Percentiles rank a stretch among this genome's conserved stretches.
Conservation (phyloP, 108 stramenopile genomes). For the Tribonema minus region DNA sequence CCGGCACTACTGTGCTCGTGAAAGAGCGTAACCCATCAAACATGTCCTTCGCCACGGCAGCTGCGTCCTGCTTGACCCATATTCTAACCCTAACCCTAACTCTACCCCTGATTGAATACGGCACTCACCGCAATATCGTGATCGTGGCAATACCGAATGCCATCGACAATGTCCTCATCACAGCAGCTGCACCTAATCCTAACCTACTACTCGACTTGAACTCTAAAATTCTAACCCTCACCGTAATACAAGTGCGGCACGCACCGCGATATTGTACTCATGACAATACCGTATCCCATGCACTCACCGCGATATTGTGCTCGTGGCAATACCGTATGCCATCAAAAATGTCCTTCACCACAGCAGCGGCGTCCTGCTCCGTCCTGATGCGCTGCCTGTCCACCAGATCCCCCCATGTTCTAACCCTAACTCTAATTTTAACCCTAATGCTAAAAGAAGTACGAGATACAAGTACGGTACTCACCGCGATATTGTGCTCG, state of each 20-base stretch:
- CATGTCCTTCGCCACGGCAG: slow-evolving; percentile 73
- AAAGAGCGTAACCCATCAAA: slow-evolving; percentile 82
- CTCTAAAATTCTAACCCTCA: too few relatives aligned
- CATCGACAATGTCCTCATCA: slow-evolving; percentile 82
- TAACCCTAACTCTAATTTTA: too few relatives aligned
- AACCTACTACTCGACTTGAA: too few relatives aligned
- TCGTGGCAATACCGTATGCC: slow-evolving; percentile 91
- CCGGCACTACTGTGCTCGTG: slow-evolving; percentile 82
- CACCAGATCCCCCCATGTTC: too few relatives aligned
- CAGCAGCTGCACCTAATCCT: slow-evolving; percentile 74
- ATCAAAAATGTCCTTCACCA: slow-evolving; percentile 80
- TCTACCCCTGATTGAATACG: too few relatives aligned
- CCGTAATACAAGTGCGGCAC: too few relatives aligned
- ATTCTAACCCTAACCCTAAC: too few relatives aligned
- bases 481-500: slow-evolving; percentile 73
- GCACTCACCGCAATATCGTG: slow-evolving; percentile 61
- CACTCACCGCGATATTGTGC: slow-evolving; percentile 74
- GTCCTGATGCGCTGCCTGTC: too few relatives aligned
- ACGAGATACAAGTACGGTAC: too few relatives aligned
- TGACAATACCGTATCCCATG: too few relatives aligned
- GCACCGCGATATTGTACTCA: too few relatives aligned
- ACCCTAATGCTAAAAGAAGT: too few relatives aligned
- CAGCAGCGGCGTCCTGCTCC: slow-evolving; percentile 75
- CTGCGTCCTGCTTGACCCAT: slow-evolving; percentile 80
- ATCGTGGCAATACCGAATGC: slow-evolving; percentile 87